Percentiles rank a stretch among this genome's conserved stretches.
These are phyloP conservation scores for Tulasnella sp. DNA, from an alignment of 768 basidiomycete genomes.

Conservation along the genomic window DNA sequence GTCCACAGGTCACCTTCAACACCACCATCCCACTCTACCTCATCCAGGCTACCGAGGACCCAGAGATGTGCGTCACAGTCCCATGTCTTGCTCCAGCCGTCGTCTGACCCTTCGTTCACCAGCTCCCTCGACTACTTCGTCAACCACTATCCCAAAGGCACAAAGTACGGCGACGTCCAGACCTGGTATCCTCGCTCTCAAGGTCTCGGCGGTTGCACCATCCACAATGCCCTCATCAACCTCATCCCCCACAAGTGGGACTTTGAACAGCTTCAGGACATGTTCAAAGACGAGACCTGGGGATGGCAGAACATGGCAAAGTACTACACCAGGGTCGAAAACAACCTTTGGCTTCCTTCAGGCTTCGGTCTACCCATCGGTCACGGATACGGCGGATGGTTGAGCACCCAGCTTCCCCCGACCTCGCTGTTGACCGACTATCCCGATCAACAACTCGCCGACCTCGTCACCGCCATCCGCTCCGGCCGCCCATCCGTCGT, in stretches of 20 bases:
- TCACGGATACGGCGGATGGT: constrained; percentile 10
- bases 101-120: background rate
- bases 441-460: constrained; percentile 1
- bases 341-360: constrained; percentile 2
- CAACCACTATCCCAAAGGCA: background rate
- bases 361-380: background rate
- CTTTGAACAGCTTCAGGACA: background rate
- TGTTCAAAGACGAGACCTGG: background rate
- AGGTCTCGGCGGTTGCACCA: background rate
- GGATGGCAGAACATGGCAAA: background rate
- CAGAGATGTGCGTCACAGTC: background rate
- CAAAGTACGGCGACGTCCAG: background rate
- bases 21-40: constrained; percentile 9
- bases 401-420: background rate
- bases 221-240: constrained; percentile 11
- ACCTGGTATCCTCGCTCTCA: constrained; percentile 9
- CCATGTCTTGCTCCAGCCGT: background rate
- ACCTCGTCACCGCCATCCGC: background rate
- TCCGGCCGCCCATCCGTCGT: background rate
- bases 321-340: constrained; percentile 2
- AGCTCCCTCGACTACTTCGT: constrained; percentile 2
- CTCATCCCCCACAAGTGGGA: constrained; percentile 12
- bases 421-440: constrained; percentile 8
- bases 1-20: background rate
- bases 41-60: background rate